A percentile compares a stretch with the other conserved stretches of the same genome.
Evolutionary conservation across 2,329 filamentous ascomycete species (phyloP).

Genomic region (Endocalyx cinctus): DNA sequence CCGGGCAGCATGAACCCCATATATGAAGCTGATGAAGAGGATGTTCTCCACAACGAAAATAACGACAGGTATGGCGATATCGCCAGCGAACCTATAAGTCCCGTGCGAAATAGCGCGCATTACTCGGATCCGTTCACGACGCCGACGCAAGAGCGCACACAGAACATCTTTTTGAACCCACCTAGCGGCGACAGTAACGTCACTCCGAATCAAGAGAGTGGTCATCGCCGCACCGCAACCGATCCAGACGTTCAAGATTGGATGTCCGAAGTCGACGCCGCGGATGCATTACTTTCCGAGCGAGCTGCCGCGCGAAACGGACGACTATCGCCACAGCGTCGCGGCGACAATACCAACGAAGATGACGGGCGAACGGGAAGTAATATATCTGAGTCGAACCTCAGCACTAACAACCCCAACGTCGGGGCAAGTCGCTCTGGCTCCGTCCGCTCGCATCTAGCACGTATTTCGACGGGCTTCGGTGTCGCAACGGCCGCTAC

Average conservation of each 20-base stretch:
- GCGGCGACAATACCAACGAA: slow-evolving; percentile 25
- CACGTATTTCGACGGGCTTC: slow-evolving; percentile 22
- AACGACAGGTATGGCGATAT: too few relatives aligned
- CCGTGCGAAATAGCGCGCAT: slow-evolving; percentile 15
- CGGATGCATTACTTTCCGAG: slow-evolving; percentile 45
- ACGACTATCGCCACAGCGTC: slow-evolving; percentile 10
- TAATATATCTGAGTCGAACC: slow-evolving; percentile 51
- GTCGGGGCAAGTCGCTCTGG: too few relatives aligned
- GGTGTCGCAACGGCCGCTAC: slow-evolving; percentile 26
- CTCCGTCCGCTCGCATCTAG: slow-evolving; percentile 30
- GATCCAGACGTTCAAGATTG: slow-evolving; percentile 55
- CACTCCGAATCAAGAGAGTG: slow-evolving; percentile 38
- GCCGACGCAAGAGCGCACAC: slow-evolving; percentile 30
- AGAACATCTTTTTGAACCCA: slow-evolving; percentile 22
- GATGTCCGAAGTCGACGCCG: slow-evolving; percentile 52
- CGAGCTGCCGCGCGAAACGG: slow-evolving; percentile 33
- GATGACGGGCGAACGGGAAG: slow-evolving; percentile 52
- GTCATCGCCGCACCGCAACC: slow-evolving; percentile 18
- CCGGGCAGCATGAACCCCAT: slow-evolving; percentile 52
- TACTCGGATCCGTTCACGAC: slow-evolving; percentile 49
- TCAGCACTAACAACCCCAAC: slow-evolving; percentile 38
- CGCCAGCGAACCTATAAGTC: slow-evolving; percentile 23
- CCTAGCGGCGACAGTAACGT: slow-evolving; percentile 29
- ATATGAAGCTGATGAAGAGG: slow-evolving; percentile 55
- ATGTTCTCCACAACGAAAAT: slow-evolving; percentile 19